Evolutionary conservation across 1,284 basidiomycete species (phyloP).

Genomic region (Cutaneotrichosporon cavernicola): DNA sequence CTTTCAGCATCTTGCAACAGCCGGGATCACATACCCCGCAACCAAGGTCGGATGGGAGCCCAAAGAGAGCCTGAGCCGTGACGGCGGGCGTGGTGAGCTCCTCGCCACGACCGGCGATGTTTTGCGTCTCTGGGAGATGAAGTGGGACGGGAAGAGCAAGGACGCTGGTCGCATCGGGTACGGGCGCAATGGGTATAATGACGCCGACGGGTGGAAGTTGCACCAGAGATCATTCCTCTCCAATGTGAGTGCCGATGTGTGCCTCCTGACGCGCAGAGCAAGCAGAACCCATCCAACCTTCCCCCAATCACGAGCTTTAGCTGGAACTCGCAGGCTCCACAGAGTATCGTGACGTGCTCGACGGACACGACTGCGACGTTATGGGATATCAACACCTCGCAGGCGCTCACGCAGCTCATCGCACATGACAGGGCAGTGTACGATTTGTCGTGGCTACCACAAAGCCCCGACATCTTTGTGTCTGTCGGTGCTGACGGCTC

Average conservation of each 20-base stretch:
- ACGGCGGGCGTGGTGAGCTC: conserved; percentile 60
- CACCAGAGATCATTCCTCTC: conserved; percentile 59
- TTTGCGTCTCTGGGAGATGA: conserved; percentile 81
- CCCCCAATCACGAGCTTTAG: conserved; percentile 93
- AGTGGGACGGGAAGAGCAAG: conserved; percentile 51
- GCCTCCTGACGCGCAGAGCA: conserved; percentile 61
- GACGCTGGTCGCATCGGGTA: conserved; percentile 54
- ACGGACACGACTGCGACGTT: conserved; percentile 95
- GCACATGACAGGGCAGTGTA: conserved; percentile 95
- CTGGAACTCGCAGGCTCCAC: conserved; percentile 87
- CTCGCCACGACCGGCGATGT: conserved; percentile 89
- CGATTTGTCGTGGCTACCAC: conserved; percentile 82
- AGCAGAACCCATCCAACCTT: conserved; percentile 65
- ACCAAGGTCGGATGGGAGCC: conserved; percentile 54
- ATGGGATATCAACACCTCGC: conserved; percentile 94
- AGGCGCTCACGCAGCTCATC: conserved; percentile 95
- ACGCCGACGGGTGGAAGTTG: conserved; percentile 56
- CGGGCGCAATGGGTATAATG: conserved; percentile 45
- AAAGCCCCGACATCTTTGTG: conserved; percentile 96
- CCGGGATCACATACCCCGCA: conserved; percentile 45
- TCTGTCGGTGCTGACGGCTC: conserved; percentile 97
- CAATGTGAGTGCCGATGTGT: conserved; percentile 64
- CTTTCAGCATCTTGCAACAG: conserved; percentile 39
- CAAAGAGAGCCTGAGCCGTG: conserved; percentile 31
- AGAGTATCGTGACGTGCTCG: conserved; percentile 87